A percentile compares a stretch with the other conserved stretches of the same genome.
Conservation (phyloP, 202 grass and related monocot genomes). For the Setaria italica region DNA sequence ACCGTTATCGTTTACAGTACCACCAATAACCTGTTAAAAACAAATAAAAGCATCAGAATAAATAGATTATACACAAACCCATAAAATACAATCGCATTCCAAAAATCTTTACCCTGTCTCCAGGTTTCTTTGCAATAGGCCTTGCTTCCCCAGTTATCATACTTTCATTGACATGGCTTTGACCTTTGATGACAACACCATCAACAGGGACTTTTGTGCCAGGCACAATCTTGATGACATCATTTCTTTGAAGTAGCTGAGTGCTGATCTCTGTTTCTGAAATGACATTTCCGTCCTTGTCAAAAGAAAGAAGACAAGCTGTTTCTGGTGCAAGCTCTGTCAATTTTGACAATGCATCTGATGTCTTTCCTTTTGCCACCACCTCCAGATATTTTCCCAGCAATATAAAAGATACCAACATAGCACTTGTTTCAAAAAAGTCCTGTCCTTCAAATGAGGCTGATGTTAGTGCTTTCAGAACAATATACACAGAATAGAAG, state of each 20-base stretch:
- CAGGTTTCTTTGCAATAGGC: constrained; percentile 86
- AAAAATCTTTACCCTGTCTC: constrained; percentile 77
- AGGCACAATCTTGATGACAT: constrained; percentile 98
- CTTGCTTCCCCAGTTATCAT: constrained; percentile 99
- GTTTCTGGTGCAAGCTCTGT: constrained; percentile 97
- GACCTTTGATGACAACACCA: constrained; percentile 89
- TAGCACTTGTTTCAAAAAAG: constrained; percentile 98
- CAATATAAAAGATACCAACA: constrained; percentile 99
- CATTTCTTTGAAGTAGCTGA: constrained; percentile 95
- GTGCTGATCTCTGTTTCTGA: constrained; percentile 90
- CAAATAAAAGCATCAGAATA: constrained; percentile 39
- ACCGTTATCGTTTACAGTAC: constrained; percentile 96
- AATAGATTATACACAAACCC: not conserved
- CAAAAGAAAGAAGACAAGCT: constrained; percentile 72
- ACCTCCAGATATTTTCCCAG: constrained; percentile 97
- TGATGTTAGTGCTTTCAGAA: constrained; percentile 79
- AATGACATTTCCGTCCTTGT: constrained; percentile 79
- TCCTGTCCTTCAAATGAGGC: constrained; percentile 87
- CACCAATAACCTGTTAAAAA: constrained; percentile 83
- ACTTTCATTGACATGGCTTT: constrained; percentile 99
- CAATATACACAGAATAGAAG: constrained; percentile 94
- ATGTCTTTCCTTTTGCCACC: constrained; percentile 92
- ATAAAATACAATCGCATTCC: constrained; percentile 4
- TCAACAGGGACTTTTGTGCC: constrained; percentile 97
- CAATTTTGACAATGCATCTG: constrained; percentile 93